These are phyloP conservation scores for Paramecium tetraurelia DNA, from an alignment of 73 alveolate genomes.

Conservation along the genomic window DNA sequence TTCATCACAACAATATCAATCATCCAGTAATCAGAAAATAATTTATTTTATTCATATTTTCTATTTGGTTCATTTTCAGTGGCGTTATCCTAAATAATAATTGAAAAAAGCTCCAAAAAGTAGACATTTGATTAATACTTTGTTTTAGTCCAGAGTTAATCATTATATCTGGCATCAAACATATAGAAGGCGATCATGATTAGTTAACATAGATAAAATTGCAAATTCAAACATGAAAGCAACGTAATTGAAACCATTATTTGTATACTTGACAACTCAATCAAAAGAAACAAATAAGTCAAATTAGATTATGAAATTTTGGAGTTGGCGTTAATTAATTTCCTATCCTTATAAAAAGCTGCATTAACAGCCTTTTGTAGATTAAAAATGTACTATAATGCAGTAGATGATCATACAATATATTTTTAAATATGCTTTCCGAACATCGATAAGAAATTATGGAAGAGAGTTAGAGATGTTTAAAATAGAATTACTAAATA, in stretches of 20 bases:
- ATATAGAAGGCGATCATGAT: background rate
- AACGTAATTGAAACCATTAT: background rate
- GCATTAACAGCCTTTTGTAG: slow-evolving; percentile 16
- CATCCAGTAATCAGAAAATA: background rate
- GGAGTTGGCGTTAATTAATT: background rate
- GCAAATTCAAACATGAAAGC: background rate
- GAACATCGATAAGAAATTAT: background rate
- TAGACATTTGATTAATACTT: background rate
- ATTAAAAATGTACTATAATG: background rate
- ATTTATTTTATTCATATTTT: background rate
- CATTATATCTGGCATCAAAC: background rate
- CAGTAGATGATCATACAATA: background rate
- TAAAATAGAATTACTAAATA: background rate
- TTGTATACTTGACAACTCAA: background rate
- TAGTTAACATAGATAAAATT: background rate
- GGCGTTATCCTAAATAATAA: background rate
- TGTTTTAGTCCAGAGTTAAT: background rate
- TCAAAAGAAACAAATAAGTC: background rate
- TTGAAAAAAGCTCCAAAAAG: background rate
- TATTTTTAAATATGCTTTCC: background rate
- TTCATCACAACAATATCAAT: background rate
- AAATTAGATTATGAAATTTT: background rate
- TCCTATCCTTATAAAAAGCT: background rate
- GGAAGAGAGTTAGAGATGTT: slow-evolving; percentile 13
- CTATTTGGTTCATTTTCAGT: background rate